phyloP scores from a whole-genome alignment of 495 filamentous ascomycete genomes.

The Cladorrhinum samala region DNA sequence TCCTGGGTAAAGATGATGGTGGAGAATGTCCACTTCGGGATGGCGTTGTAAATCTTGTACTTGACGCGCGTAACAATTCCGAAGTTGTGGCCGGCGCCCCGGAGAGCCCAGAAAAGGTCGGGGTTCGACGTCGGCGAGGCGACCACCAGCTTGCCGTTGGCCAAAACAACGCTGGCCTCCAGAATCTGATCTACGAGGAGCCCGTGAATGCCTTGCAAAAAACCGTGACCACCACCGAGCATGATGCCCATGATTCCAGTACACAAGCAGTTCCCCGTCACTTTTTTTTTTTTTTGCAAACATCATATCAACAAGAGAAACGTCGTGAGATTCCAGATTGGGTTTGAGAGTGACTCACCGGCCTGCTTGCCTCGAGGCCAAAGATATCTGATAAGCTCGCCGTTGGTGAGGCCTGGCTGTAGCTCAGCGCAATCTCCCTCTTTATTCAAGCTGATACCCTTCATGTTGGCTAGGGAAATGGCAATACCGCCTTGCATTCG shows the following conservation, averaged over 20 bases:
- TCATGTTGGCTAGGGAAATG: constrained; percentile 39
- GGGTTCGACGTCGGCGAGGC: constrained; percentile 21
- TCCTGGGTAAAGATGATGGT: constrained; percentile 43
- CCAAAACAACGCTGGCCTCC: constrained; percentile 49
- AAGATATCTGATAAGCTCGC: constrained; percentile 24
- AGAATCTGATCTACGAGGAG: constrained; percentile 54
- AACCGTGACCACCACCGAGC: constrained; percentile 59
- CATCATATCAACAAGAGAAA: too few species aligned
- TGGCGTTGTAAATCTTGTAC: constrained; percentile 43
- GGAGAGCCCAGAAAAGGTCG: constrained; percentile 53
- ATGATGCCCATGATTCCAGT: constrained; percentile 48
- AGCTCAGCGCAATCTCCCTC: constrained; percentile 42
- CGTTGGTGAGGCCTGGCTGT: constrained; percentile 39
- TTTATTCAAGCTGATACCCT: constrained; percentile 30
- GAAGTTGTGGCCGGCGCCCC: constrained; percentile 58
- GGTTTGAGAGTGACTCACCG: too few species aligned
- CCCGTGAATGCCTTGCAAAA: constrained; percentile 53
- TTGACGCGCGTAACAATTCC: constrained; percentile 51
- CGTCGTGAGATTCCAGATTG: too few species aligned
- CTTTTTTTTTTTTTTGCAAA: too few species aligned
- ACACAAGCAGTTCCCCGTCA: constrained; percentile 53
- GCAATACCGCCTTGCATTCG: constrained; percentile 40
- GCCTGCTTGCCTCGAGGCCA: constrained; percentile 31
- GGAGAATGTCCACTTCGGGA: constrained; percentile 37
- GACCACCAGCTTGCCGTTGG: constrained; percentile 44